Base-by-base conservation (phyloP, 805 yeast species). In the Cyberlindnera lachancei region DNA sequence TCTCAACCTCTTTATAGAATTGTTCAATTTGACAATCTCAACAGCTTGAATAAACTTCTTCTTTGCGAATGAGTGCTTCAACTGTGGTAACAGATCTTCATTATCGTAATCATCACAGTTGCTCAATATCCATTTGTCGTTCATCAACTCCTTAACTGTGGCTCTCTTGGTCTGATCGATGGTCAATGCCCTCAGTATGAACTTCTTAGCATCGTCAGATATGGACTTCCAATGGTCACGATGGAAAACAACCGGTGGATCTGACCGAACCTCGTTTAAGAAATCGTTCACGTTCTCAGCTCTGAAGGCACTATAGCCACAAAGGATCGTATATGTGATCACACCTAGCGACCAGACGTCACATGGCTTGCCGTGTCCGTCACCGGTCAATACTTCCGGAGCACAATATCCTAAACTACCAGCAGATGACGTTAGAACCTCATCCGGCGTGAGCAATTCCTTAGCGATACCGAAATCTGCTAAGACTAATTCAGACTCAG, bases 381-480 rank as follows among this genome's bases (percentile, higher is more conserved):
- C 64, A 12, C 82, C 77, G 25, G 76, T 60, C 23, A 90, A 68
- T 7, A 90, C 87, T 52, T 90, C 98, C 1, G 98, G 98, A 0
- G 97, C 97, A 21, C 95, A 96, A 55, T 90, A 90, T 2, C 98
- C 97, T 58, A 85, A 78, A 1, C 95, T 83, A 1, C 97, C 97
- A 1, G 95, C 95, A 25, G 83, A 78, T 15, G 79, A 64, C 20
- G 68, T 75, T 37, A 85, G 63, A 38, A 73, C 61, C 35, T 81
- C 85, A 44, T 75, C 70, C 4, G 74, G 68, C 10, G 66, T 56
- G 37, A 67, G 64, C 42, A 90, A 61, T 46, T 73, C 70, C 55
- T 85, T 85, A 21, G 97, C 96, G 40, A 90, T 92, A 30, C 98
- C 98, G 57, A 90, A 90, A 60, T 90, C 98, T 1, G 96, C 96